These are phyloP conservation scores for Trypanosoma mega DNA, from an alignment of 208 protist genomes.

Conservation along the genomic window DNA sequence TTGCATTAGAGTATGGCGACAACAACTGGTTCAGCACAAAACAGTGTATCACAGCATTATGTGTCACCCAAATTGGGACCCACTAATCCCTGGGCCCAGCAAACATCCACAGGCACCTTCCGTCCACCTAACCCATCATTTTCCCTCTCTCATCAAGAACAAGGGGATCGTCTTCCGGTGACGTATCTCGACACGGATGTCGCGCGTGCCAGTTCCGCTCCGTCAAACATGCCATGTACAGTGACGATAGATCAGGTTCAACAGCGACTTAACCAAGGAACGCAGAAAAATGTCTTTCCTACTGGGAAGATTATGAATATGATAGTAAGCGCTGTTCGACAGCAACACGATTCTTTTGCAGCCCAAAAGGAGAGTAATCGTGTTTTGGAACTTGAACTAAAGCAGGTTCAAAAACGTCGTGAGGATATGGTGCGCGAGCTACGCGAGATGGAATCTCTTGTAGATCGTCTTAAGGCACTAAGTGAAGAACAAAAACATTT, in stretches of 20 bases:
- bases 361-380: constrained; percentile 68
- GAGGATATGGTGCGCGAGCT: constrained; percentile 13
- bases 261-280: not conserved
- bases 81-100: constrained; percentile 56
- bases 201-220: not conserved
- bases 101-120: constrained; percentile 68
- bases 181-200: not conserved
- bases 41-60: constrained; percentile 29
- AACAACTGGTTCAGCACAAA: not conserved
- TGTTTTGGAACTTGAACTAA: constrained; percentile 61
- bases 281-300: not conserved
- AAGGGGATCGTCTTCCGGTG: not conserved
- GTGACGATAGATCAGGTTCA: constrained; percentile 1
- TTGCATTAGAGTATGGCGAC: not conserved
- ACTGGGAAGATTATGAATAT: constrained; percentile 51
- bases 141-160: not conserved
- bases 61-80: constrained; percentile 64
- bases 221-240: not conserved
- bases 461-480: constrained; percentile 9
- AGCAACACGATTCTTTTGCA: constrained; percentile 51
- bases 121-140: constrained; percentile 36
- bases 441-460: constrained; percentile 8
- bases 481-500: constrained; percentile 16
- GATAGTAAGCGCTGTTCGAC: constrained; percentile 49
- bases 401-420: constrained; percentile 26